Evolutionary conservation across 139 green algal genomes (phyloP), one percentile per base, ranked within the genome.

Genomic region (Dunaliella primolecta): DNA sequence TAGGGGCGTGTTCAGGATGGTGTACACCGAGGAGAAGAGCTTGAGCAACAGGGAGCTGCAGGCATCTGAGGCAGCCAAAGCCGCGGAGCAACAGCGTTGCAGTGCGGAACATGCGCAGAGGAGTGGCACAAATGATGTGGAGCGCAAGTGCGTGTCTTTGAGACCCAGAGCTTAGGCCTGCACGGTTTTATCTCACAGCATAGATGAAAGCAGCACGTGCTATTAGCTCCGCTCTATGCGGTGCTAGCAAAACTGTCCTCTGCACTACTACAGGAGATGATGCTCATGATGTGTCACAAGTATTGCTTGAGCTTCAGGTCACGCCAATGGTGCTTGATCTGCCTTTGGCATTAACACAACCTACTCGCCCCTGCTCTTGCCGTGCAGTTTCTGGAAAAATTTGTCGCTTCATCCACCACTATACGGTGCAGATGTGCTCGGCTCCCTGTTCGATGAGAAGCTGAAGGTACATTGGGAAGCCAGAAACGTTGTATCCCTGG

Each of bases 341-440:
- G n/a, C n/a, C n/a, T n/a, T n/a, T n/a, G n/a, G n/a, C n/a, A n/a
- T n/a, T n/a, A n/a, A n/a, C n/a, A n/a, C n/a, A n/a, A n/a, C n/a
- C n/a, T n/a, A n/a, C n/a, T n/a, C n/a, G n/a, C n/a, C n/a, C n/a
- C n/a, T n/a, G n/a, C n/a, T n/a, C n/a, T n/a, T 77, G 71, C 75
- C 33, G 75, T 89, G 90, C 31, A 77, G 86, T 1, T 98, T 94
- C 85, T 98, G 95, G 95, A 91, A 92, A 84, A 94, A 91, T 56
- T 82, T 97, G 27, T 93, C 86, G 2, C 84, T 91, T 27, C 84
- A 83, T 35, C 92, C 93, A 3, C 95, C 95, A 1, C 87, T 97
- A 29, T 98, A 98, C 90, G 95, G 95, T 27, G 95, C 95, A 0
- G 95, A 98, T 83, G 89, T 93, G 15, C 70, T 87, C 0, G 92